Conservation (phyloP, 768 basidiomycete species). For the Trametes maxima region DNA sequence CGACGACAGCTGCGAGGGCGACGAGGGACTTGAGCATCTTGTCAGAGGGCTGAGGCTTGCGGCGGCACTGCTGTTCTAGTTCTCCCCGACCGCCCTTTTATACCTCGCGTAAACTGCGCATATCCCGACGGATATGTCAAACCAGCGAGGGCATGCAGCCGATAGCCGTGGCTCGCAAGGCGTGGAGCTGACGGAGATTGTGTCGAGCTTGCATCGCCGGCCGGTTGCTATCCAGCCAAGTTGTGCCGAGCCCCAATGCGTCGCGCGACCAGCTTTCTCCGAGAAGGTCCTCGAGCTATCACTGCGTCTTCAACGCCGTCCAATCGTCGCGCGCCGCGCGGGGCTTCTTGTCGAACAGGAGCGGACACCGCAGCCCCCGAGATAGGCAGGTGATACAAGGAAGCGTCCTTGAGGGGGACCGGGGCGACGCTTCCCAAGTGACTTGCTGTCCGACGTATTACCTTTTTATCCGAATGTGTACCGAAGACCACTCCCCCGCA, state of each 20-base stretch:
- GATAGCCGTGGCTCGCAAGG: not conserved
- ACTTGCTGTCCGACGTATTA: slow-evolving; percentile 15
- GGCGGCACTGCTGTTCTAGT: not conserved
- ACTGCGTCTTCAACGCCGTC: not conserved
- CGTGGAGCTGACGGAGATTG: slow-evolving; percentile 10
- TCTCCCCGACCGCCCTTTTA: not conserved
- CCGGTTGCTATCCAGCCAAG: slow-evolving; percentile 1
- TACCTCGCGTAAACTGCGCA: not conserved
- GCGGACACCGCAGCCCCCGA: not conserved
- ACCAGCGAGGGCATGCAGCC: not conserved
- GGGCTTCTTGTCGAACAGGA: not conserved
- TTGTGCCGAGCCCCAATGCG: slow-evolving; percentile 6
- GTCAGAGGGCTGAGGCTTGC: not conserved
- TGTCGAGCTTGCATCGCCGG: not conserved
- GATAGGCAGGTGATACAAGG: slow-evolving; percentile 6
- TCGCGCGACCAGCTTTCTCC: slow-evolving; percentile 18
- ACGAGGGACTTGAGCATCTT: slow-evolving; percentile 21
- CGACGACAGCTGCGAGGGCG: slow-evolving; percentile 17
- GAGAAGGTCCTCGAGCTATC: slow-evolving; percentile 8
- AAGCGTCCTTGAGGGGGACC: not conserved
- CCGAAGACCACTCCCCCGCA: slow-evolving; percentile 12
- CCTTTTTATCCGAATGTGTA: slow-evolving; percentile 20
- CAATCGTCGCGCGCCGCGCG: not conserved
- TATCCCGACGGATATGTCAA: not conserved
- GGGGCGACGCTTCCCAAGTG: not conserved